Percentiles rank a stretch among this genome's conserved stretches.
These are phyloP conservation scores for Curvularia hawaiiensis DNA, from an alignment of 2,329 filamentous ascomycete species.

Conservation along the genomic window DNA sequence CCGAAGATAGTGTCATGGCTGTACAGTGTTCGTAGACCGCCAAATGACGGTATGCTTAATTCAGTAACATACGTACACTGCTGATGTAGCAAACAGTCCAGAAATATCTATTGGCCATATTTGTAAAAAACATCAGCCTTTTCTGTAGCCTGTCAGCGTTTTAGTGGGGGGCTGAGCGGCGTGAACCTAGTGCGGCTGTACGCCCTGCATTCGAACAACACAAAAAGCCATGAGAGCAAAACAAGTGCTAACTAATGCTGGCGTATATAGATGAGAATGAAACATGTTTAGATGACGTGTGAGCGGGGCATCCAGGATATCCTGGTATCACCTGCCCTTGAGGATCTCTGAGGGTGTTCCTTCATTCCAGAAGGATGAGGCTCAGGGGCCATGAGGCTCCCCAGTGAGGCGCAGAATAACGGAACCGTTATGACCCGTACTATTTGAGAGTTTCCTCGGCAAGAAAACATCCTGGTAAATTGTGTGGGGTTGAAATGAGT, in stretches of 20 bases:
- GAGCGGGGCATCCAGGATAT: neutral
- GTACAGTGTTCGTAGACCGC: constrained; percentile 15
- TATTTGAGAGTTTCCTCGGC: constrained; percentile 1
- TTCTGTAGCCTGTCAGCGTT: constrained; percentile 17
- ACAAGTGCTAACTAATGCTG: neutral
- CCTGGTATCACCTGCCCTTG: constrained; percentile 1
- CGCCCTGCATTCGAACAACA: neutral
- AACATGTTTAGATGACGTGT: constrained; percentile 2
- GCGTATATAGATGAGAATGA: constrained; percentile 5
- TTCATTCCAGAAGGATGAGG: neutral
- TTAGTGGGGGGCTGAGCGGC: constrained; percentile 18
- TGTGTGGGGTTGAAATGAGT: constrained; percentile 2
- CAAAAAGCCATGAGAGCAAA: neutral
- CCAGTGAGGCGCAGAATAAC: constrained; percentile 6
- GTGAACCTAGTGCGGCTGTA: constrained; percentile 16
- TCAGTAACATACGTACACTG: constrained; percentile 17
- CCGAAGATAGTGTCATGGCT: constrained; percentile 15
- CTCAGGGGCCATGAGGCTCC: neutral
- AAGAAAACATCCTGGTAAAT: neutral
- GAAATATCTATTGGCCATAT: constrained; percentile 22
- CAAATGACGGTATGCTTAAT: constrained; percentile 20
- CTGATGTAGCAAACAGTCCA: constrained; percentile 16
- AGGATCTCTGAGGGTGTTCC: neutral
- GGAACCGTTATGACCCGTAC: constrained; percentile 10
- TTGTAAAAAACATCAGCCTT: constrained; percentile 5